These are phyloP conservation scores for Scutellaria galericulata DNA, from an alignment of 257 asterid species.

Conservation along the genomic window DNA sequence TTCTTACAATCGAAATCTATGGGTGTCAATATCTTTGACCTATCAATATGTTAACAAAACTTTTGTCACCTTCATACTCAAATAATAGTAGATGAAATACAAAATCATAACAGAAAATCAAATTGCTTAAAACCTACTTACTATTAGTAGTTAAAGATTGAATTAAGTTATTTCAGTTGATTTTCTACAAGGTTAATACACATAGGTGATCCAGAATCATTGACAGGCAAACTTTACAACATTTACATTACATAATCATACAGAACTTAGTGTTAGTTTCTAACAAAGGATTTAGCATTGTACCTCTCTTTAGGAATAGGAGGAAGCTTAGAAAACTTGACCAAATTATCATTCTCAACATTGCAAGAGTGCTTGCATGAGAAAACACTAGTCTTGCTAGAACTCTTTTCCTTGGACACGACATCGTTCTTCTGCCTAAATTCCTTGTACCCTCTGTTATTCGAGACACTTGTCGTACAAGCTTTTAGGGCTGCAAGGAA, in stretches of 20 bases:
- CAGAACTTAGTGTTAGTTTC: neutral
- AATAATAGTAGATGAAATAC: too few species aligned
- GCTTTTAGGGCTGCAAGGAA: conserved; percentile 59
- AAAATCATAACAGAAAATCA: too few species aligned
- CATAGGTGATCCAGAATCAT: neutral
- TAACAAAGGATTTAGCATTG: conserved; percentile 37
- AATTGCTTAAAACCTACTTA: too few species aligned
- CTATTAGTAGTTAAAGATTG: too few species aligned
- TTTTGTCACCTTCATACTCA: too few species aligned
- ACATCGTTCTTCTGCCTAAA: conserved; percentile 22
- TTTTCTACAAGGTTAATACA: too few species aligned
- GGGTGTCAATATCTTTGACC: too few species aligned
- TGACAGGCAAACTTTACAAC: too few species aligned
- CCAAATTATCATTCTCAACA: conserved; percentile 50
- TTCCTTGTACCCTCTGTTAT: conserved; percentile 1
- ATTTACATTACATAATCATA: too few species aligned
- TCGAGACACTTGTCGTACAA: conserved; percentile 41
- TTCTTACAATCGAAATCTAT: too few species aligned
- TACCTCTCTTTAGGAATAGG: conserved; percentile 55
- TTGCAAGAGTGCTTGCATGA: conserved; percentile 57
- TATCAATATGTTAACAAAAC: too few species aligned
- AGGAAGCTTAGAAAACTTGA: conserved; percentile 52
- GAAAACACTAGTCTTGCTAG: conserved; percentile 34
- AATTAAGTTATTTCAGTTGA: too few species aligned
- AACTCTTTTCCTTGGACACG: conserved; percentile 26